Conservation (phyloP, 2,329 filamentous ascomycete genomes). For the Pseudogymnoascus sp. region DNA sequence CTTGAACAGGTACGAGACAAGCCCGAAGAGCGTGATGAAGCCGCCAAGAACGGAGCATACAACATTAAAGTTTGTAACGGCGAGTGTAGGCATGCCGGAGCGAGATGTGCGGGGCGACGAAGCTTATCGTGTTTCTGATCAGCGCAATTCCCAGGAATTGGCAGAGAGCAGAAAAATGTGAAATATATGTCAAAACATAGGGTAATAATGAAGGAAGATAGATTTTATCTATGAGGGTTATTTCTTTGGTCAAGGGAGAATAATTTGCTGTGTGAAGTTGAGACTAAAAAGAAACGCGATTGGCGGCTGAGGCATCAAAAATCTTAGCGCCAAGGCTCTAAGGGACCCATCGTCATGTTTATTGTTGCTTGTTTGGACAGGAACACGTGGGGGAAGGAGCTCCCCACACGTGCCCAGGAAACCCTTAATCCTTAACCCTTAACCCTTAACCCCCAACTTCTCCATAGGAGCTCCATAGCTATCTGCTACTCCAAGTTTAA, state of each 20-base stretch:
- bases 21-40: constrained; percentile 76
- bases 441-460: background rate
- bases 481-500: no score
- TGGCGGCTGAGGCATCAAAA: background rate
- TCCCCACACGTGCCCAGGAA: background rate
- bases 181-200: constrained; percentile 2
- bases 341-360: background rate
- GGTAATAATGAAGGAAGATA: background rate
- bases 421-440: background rate
- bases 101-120: background rate
- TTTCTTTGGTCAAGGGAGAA: background rate
- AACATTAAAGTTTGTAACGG: constrained; percentile 46
- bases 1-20: constrained; percentile 80
- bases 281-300: background rate
- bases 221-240: background rate
- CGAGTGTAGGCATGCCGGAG: constrained; percentile 7
- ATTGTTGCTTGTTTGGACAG: background rate
- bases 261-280: background rate
- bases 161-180: background rate
- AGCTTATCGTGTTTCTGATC: background rate
- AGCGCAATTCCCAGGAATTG: background rate
- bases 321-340: constrained; percentile 3
- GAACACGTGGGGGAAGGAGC: no score
- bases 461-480: no score
- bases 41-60: constrained; percentile 61